Conservation (phyloP, 1,284 basidiomycete genomes). For the Sphaerobolus stellatus region DNA sequence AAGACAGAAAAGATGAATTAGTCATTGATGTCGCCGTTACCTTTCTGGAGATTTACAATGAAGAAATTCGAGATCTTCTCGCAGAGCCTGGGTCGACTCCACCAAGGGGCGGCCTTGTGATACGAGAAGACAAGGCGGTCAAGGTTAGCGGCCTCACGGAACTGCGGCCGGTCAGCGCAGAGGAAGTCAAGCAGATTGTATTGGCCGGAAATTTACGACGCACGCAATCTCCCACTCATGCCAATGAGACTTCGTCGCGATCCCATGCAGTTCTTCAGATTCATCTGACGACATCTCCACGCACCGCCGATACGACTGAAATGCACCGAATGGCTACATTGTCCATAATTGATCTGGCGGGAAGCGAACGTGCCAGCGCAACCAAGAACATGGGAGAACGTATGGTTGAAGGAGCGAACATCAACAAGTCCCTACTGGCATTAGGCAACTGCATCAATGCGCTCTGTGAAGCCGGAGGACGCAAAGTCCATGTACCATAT, state of each 20-base stretch:
- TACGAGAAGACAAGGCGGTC: constrained; percentile 90
- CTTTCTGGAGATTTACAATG: constrained; percentile 97
- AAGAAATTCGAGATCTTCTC: constrained; percentile 95
- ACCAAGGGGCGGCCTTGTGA: constrained; percentile 81
- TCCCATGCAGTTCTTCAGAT: constrained; percentile 96
- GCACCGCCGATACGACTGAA: constrained; percentile 78
- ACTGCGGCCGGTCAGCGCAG: constrained; percentile 74
- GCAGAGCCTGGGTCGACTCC: constrained; percentile 63
- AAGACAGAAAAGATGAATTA: constrained; percentile 79
- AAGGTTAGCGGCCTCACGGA: constrained; percentile 85
- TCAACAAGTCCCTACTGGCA: constrained; percentile 90
- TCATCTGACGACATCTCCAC: constrained; percentile 84
- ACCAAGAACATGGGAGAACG: constrained; percentile 96
- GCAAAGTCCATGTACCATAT: constrained; percentile 87
- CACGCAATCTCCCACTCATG: constrained; percentile 90
- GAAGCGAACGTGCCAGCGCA: constrained; percentile 91
- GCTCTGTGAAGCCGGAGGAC: constrained; percentile 85
- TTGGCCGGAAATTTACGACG: constrained; percentile 82
- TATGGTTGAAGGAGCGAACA: constrained; percentile 84
- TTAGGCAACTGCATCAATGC: constrained; percentile 97
- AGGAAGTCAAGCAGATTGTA: constrained; percentile 92
- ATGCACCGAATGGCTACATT: constrained; percentile 82
- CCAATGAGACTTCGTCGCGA: constrained; percentile 92
- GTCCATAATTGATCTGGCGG: constrained; percentile 95
- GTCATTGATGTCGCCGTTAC: constrained; percentile 86